These are phyloP conservation scores for Nannochloris sp. DNA, from an alignment of 139 green algal genomes.

Conservation along the genomic window DNA sequence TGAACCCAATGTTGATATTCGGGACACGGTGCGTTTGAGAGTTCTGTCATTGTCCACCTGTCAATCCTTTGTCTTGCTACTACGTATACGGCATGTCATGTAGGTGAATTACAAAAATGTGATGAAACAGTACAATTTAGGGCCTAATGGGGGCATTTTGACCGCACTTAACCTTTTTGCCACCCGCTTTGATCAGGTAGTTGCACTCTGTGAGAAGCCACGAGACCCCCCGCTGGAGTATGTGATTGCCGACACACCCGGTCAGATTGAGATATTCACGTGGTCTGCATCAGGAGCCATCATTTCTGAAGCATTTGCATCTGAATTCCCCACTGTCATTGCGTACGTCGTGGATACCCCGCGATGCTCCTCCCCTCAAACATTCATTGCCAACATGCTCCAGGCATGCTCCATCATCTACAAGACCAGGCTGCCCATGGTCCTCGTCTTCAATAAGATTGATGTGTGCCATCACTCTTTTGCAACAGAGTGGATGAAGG, in stretches of 20 bases:
- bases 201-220: slow-evolving; percentile 68
- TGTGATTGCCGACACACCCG: slow-evolving; percentile 90
- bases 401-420: slow-evolving; percentile 89
- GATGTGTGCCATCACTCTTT: slow-evolving; percentile 82
- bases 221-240: slow-evolving; percentile 67
- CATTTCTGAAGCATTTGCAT: slow-evolving; percentile 88
- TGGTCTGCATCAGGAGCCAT: slow-evolving; percentile 88
- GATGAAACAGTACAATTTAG: slow-evolving; percentile 95
- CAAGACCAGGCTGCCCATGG: slow-evolving; percentile 88
- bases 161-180: slow-evolving; percentile 97
- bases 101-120: slow-evolving; percentile 93
- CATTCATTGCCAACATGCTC: slow-evolving; percentile 99
- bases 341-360: slow-evolving; percentile 92
- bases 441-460: slow-evolving; percentile 97
- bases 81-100: slow-evolving; percentile 2
- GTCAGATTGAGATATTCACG: slow-evolving; percentile 99
- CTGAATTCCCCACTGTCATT: slow-evolving; percentile 78
- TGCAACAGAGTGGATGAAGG: slow-evolving; percentile 83
- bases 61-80: background rate
- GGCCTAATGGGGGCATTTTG: slow-evolving; percentile 94
- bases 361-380: slow-evolving; percentile 62
- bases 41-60: slow-evolving; percentile 19
- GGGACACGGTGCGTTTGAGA: slow-evolving; percentile 67
- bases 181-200: slow-evolving; percentile 95
- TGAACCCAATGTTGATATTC: slow-evolving; percentile 91